Evolutionary conservation across 495 filamentous ascomycete genomes (phyloP).

Genomic region (Penicillium goetzii): DNA sequence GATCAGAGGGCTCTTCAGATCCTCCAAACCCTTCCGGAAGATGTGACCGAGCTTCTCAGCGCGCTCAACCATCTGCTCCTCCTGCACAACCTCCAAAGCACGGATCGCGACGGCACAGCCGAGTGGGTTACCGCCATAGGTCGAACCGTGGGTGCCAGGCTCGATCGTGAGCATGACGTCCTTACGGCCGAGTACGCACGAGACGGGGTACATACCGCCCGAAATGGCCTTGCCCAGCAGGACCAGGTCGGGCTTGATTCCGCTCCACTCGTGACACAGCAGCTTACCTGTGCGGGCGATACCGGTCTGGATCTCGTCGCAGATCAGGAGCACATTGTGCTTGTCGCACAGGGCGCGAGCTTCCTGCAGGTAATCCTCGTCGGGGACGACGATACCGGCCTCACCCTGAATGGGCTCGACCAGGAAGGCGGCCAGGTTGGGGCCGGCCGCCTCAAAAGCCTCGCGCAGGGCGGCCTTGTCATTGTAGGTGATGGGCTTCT

Average conservation of each 20-base stretch:
- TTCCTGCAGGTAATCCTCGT: constrained; percentile 81
- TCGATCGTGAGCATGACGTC: constrained; percentile 98
- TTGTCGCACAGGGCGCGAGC: constrained; percentile 88
- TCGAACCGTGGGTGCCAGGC: constrained; percentile 94
- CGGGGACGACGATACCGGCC: constrained; percentile 94
- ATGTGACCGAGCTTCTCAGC: constrained; percentile 78
- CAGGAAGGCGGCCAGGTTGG: constrained; percentile 88
- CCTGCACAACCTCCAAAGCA: constrained; percentile 90
- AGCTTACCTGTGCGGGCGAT: constrained; percentile 94
- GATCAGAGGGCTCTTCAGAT: constrained; percentile 78
- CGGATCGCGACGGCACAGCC: constrained; percentile 95
- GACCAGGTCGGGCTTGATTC: constrained; percentile 93
- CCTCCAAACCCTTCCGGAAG: constrained; percentile 77
- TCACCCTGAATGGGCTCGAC: constrained; percentile 98
- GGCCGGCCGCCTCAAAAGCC: constrained; percentile 77
- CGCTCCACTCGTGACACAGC: constrained; percentile 91
- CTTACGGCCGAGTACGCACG: constrained; percentile 83
- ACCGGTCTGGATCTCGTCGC: constrained; percentile 98
- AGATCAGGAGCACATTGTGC: constrained; percentile 92
- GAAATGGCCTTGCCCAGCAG: constrained; percentile 96
- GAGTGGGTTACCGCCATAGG: constrained; percentile 97
- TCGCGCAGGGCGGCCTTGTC: constrained; percentile 78
- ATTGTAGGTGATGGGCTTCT: constrained; percentile 81
- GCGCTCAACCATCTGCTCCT: constrained; percentile 83
- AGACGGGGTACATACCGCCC: constrained; percentile 98